These are phyloP conservation scores for Peniophora sp. DNA, from an alignment of 1,284 basidiomycete genomes.

Conservation along the genomic window DNA sequence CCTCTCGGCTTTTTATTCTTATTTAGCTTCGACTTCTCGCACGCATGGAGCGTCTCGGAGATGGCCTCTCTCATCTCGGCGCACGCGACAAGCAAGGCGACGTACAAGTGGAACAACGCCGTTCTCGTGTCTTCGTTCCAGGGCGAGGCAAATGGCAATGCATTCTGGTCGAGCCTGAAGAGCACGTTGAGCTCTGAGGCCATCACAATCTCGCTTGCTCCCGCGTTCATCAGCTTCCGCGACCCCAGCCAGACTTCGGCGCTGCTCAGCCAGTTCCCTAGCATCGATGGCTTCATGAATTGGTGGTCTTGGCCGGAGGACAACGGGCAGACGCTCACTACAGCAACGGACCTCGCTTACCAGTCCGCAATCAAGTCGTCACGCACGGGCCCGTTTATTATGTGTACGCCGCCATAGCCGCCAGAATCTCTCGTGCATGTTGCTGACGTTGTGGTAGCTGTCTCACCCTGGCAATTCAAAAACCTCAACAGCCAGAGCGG, in stretches of 20 bases:
- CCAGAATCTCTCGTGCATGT: slow-evolving; percentile 1
- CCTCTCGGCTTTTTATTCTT: slow-evolving; percentile 22
- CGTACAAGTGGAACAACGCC: slow-evolving; percentile 18
- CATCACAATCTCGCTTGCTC: slow-evolving; percentile 20
- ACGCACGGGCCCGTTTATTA: slow-evolving; percentile 23
- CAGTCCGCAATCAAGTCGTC: slow-evolving; percentile 3
- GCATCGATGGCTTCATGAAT: slow-evolving; percentile 28
- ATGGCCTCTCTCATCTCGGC: slow-evolving; percentile 10
- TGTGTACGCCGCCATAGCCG: slow-evolving; percentile 13
- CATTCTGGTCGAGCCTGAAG: slow-evolving; percentile 23
- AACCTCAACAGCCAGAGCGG: slow-evolving; percentile 17
- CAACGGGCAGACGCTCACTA: slow-evolving; percentile 18
- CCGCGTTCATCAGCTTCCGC: slow-evolving; percentile 23
- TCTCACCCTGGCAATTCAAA: slow-evolving; percentile 29
- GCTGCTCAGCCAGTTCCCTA: slow-evolving; percentile 19
- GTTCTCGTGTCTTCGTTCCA: slow-evolving; percentile 24
- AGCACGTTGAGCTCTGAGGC: slow-evolving; percentile 16
- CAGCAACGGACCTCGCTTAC: slow-evolving; percentile 22
- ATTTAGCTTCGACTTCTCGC: slow-evolving; percentile 25
- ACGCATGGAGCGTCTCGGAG: slow-evolving; percentile 15
- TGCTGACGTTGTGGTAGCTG: slow-evolving; percentile 13
- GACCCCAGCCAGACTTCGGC: slow-evolving; percentile 16
- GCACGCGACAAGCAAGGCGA: slow-evolving; percentile 17
- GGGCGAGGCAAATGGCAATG: slow-evolving; percentile 18
- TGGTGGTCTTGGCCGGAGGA: slow-evolving; percentile 29